A percentile compares a stretch with the other conserved stretches of the same genome.
Evolutionary conservation across 495 filamentous ascomycete genomes (phyloP).

Genomic region (Xylaria castorea): DNA sequence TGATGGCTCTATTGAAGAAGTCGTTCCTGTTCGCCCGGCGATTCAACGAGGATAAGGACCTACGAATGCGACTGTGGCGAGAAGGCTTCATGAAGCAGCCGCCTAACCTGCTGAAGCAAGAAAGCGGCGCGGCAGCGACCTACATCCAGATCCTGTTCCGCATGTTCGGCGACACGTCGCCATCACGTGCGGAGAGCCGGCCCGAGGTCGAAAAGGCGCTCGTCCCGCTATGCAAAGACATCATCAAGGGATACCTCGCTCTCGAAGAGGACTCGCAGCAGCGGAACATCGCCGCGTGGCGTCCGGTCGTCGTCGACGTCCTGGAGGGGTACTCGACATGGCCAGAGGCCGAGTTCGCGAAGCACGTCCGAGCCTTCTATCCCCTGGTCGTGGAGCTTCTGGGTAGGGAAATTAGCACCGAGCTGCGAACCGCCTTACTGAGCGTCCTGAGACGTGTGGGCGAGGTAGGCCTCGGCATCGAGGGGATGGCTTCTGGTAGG

Average conservation of each 20-base stretch:
- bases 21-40: slow-evolving; percentile 93
- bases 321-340: slow-evolving; percentile 92
- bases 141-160: slow-evolving; percentile 93
- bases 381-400: slow-evolving; percentile 85
- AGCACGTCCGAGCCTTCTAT: slow-evolving; percentile 82
- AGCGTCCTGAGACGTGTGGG: slow-evolving; percentile 79
- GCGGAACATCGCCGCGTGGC: slow-evolving; percentile 94
- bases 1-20: slow-evolving; percentile 94
- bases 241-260: slow-evolving; percentile 79
- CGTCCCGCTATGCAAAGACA: slow-evolving; percentile 92
- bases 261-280: slow-evolving; percentile 96
- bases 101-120: slow-evolving; percentile 97
- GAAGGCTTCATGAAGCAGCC: slow-evolving; percentile 99
- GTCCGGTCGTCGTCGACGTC: slow-evolving; percentile 97
- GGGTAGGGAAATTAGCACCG: slow-evolving; percentile 76
- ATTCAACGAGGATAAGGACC: slow-evolving; percentile 96
- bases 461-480: slow-evolving; percentile 78
- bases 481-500: slow-evolving; percentile 44
- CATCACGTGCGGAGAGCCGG: slow-evolving; percentile 79
- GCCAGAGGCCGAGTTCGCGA: slow-evolving; percentile 79
- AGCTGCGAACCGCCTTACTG: slow-evolving; percentile 79
- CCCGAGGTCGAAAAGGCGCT: slow-evolving; percentile 86
- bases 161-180: slow-evolving; percentile 91
- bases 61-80: slow-evolving; percentile 91
- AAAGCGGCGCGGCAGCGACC: slow-evolving; percentile 87